phyloP scores from a whole-genome alignment of 768 basidiomycete species.

The Epithele typhae region DNA sequence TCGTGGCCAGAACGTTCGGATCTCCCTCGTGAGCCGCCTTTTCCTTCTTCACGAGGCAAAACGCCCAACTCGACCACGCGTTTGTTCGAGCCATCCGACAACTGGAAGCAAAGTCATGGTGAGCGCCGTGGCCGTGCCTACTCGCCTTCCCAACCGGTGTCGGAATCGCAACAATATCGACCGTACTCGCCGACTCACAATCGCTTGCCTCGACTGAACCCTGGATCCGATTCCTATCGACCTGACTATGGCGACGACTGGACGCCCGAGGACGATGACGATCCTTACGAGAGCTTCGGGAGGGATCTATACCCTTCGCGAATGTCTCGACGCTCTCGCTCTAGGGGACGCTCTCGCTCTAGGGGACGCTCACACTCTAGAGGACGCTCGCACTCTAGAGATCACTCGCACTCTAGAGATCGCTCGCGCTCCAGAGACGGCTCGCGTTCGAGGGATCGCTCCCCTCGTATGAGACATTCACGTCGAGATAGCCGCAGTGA shows the following conservation, averaged over 20 bases:
- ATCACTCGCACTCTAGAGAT: too few species aligned
- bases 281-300: constrained; percentile 7
- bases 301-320: background rate
- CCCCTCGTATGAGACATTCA: too few species aligned
- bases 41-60: too few species aligned
- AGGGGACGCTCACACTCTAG: too few species aligned
- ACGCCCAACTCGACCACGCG: constrained; percentile 38
- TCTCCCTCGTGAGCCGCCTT: constrained; percentile 14
- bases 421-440: too few species aligned
- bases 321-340: background rate
- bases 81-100: constrained; percentile 70
- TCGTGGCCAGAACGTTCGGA: constrained; percentile 41
- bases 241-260: constrained; percentile 1
- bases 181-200: constrained; percentile 36
- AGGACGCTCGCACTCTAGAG: too few species aligned
- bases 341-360: background rate
- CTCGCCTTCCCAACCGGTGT: constrained; percentile 27
- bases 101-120: constrained; percentile 59
- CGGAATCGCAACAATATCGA: constrained; percentile 44
- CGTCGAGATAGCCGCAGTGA: too few species aligned
- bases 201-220: constrained; percentile 29
- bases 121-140: constrained; percentile 26
- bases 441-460: too few species aligned
- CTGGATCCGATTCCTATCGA: constrained; percentile 41
- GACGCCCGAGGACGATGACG: background rate